Base-by-base conservation (phyloP, 2,329 filamentous ascomycete species). In the Alternaria arbusti region DNA sequence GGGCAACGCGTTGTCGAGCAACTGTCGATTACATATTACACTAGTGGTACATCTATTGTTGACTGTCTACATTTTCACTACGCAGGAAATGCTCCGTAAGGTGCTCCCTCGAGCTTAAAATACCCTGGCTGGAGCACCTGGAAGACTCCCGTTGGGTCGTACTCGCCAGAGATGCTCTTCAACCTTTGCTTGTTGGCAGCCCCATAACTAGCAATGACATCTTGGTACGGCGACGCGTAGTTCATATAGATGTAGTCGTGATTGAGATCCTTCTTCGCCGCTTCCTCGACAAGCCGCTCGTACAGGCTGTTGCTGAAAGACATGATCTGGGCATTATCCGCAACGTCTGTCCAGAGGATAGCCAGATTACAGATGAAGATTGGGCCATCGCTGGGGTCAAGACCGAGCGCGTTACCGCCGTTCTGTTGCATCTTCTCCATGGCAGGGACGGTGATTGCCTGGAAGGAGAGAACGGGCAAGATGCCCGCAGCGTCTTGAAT, bases 191-290 rank as follows among this genome's bases (percentile, higher is more conserved):
- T 66, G 55, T 81, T 84, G 6, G 61, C 68, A 17, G 66, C 46
- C 0, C 83, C 83, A 64, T 85, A 85, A 32, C 79, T 78, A 5
- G 67, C 63, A 43, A 84, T 69, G 5, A 81, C 78, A 64, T 82
- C 78, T 67, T 85, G 82, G 59, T 77, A 80, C 61, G 76, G 72
- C 47, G 76, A 79, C 11, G 81, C 83, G 63, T 85, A 85, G 66
- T 84, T 85, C 79, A 84, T 81, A 67, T 84, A 85, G 28, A 84
- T 67, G 58, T 77, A 68, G 43, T 74, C 64, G 26, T 61, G 60
- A 17, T 61, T 57, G 44, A 69, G 49, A 22, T 57, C 62, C 26
- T 57, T 65, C 51, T 55, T 61, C 7, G 46, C 63, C 5, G 68
- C 70, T 22, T 69, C 67, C 10, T 51, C 63, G 40, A 61, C 30